Percentiles rank a stretch among this genome's conserved stretches.
Evolutionary conservation across 2,329 filamentous ascomycete genomes (phyloP).

Genomic region (Xylariales sp.): DNA sequence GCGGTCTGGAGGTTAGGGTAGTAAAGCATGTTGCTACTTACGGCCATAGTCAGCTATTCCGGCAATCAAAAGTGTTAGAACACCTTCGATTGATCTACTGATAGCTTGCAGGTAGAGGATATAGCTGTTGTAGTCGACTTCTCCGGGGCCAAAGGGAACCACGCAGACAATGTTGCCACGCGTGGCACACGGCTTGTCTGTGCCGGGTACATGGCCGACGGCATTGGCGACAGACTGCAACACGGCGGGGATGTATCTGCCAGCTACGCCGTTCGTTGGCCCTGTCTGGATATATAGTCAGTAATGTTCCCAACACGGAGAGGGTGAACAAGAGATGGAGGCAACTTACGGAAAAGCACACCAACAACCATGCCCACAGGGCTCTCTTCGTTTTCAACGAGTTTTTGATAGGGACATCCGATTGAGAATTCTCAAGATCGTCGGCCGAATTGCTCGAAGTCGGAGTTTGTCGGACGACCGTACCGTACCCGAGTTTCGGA

Average conservation of each 20-base stretch:
- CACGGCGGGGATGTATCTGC: slow-evolving; percentile 35
- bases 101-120: slow-evolving; percentile 35
- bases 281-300: slow-evolving; percentile 26
- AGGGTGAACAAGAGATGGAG: no score
- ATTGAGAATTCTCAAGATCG: slow-evolving; percentile 14
- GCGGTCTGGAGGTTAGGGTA: background rate
- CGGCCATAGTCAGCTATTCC: slow-evolving; percentile 37
- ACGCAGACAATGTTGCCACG: slow-evolving; percentile 34
- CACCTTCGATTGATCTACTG: slow-evolving; percentile 33
- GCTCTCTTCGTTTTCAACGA: slow-evolving; percentile 22
- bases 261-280: slow-evolving; percentile 29
- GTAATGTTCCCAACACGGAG: background rate
- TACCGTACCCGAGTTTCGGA: slow-evolving; percentile 24
- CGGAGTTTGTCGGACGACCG: slow-evolving; percentile 4
- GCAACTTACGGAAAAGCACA: slow-evolving; percentile 34
- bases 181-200: slow-evolving; percentile 32
- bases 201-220: slow-evolving; percentile 35
- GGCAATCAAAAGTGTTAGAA: slow-evolving; percentile 28
- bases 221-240: slow-evolving; percentile 36
- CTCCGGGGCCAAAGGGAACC: slow-evolving; percentile 31
- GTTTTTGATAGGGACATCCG: slow-evolving; percentile 23
- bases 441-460: background rate
- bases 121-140: slow-evolving; percentile 38
- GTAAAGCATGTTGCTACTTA: slow-evolving; percentile 11
- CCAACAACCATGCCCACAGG: slow-evolving; percentile 34